Percentiles rank a stretch among this genome's conserved stretches.
Evolutionary conservation across 805 yeast genomes (phyloP).

Genomic region (Myxozyma udenii): DNA sequence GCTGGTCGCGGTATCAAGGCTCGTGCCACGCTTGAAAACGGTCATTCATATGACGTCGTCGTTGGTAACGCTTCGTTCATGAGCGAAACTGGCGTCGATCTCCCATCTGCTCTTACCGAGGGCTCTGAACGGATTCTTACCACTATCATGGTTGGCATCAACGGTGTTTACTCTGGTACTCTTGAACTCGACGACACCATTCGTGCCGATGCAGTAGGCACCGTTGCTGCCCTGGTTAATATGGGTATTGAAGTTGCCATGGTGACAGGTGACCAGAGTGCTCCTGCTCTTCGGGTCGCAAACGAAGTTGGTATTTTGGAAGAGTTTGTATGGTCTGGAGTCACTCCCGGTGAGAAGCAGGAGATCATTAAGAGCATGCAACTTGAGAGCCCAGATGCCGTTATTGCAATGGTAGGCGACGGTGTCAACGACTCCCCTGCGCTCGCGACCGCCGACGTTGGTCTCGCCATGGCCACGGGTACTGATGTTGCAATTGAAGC

Average conservation of each 20-base stretch:
- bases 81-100: conserved; percentile 28
- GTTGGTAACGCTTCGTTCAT: conserved; percentile 57
- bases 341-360: conserved; percentile 75
- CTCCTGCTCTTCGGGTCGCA: conserved; percentile 65
- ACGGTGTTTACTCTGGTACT: conserved; percentile 59
- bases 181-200: conserved; percentile 66
- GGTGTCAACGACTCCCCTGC: conserved; percentile 99
- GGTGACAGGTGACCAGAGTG: conserved; percentile 81
- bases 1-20: conserved; percentile 40
- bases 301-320: conserved; percentile 61
- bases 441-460: conserved; percentile 79
- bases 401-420: conserved; percentile 89
- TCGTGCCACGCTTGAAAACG: conserved; percentile 24
- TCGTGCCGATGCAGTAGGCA: conserved; percentile 60
- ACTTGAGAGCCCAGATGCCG: conserved; percentile 27
- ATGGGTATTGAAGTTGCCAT: conserved; percentile 67
- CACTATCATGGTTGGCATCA: conserved; percentile 55
- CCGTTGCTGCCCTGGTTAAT: conserved; percentile 52
- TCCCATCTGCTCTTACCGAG: conserved; percentile 18
- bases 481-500: conserved; percentile 96
- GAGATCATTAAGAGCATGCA: conserved; percentile 60
- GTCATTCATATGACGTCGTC: conserved; percentile 37
- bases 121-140: conserved; percentile 42
- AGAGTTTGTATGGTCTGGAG: conserved; percentile 66
- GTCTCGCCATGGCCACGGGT: conserved; percentile 88